Evolutionary conservation across 2,329 filamentous ascomycete genomes (phyloP).

Genomic region (Coleophoma cylindrospora): DNA sequence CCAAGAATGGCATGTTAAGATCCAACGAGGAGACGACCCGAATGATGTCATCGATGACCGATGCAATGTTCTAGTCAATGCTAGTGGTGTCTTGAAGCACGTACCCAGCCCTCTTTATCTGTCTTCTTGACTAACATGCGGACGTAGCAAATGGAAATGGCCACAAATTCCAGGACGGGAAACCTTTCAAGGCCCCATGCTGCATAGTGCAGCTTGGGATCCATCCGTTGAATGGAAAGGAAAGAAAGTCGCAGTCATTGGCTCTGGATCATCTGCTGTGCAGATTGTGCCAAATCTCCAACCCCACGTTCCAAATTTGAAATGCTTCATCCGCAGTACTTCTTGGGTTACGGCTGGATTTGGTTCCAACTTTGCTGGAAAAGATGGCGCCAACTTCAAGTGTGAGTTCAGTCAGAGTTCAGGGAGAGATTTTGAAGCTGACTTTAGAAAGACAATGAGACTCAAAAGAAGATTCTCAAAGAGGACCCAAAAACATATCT

Average conservation of each 20-base stretch:
- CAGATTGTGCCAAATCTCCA: constrained; percentile 30
- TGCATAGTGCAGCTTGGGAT: constrained; percentile 38
- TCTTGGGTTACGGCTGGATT: constrained; percentile 35
- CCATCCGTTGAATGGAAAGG: constrained; percentile 15
- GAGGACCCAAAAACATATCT: constrained; percentile 27
- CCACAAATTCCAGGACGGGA: constrained; percentile 40
- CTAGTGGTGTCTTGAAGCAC: constrained; percentile 43
- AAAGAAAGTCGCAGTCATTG: constrained; percentile 31
- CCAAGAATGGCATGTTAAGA: constrained; percentile 35
- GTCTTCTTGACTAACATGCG: constrained; percentile 33
- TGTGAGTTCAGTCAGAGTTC: constrained; percentile 36
- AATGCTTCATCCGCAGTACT: constrained; percentile 42
- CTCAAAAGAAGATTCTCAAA: constrained; percentile 31
- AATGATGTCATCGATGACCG: constrained; percentile 36
- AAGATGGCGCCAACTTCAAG: constrained; percentile 10
- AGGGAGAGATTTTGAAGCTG: constrained; percentile 37
- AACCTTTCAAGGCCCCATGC: constrained; percentile 37
- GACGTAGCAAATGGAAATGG: constrained; percentile 26
- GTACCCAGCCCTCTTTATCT: constrained; percentile 25
- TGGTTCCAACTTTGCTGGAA: constrained; percentile 13
- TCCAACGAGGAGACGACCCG: constrained; percentile 7
- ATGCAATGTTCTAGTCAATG: constrained; percentile 38
- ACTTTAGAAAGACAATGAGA: constrained; percentile 27
- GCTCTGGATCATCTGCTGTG: constrained; percentile 31
- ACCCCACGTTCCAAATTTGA: constrained; percentile 33